Percentiles rank a stretch among this genome's conserved stretches.
These are phyloP conservation scores for Colletotrichum sojae DNA, from an alignment of 2,329 filamentous ascomycete genomes.

Conservation along the genomic window DNA sequence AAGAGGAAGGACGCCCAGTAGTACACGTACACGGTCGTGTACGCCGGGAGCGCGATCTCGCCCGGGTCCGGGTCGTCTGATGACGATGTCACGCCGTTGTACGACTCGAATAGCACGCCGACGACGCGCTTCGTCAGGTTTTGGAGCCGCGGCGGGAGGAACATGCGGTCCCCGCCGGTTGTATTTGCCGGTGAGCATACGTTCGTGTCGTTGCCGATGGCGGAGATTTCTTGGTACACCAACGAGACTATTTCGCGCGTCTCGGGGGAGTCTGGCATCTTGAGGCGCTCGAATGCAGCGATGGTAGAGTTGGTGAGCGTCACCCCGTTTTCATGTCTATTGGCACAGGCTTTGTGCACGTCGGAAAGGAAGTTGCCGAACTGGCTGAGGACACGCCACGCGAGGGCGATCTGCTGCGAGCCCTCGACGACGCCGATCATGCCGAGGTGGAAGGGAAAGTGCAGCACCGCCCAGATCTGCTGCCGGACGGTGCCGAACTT, in stretches of 20 bases:
- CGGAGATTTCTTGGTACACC: conserved; percentile 30
- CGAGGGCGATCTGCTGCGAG: conserved; percentile 58
- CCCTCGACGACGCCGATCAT: conserved; percentile 71
- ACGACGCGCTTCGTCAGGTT: conserved; percentile 19
- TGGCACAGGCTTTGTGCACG: conserved; percentile 21
- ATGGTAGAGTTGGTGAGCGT: conserved; percentile 9
- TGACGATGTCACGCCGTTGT: conserved; percentile 19
- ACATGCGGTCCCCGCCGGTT: conserved; percentile 2
- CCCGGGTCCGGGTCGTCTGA: conserved; percentile 11
- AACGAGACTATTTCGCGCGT: conserved; percentile 6
- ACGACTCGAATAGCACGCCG: conserved; percentile 28
- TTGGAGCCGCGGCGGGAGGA: conserved; percentile 8
- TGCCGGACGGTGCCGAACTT: conserved; percentile 66
- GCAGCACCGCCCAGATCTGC: conserved; percentile 64
- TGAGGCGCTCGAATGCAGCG: conserved; percentile 20
- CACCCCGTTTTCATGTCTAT: conserved; percentile 26
- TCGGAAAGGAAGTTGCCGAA: conserved; percentile 25
- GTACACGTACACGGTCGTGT: conserved; percentile 35
- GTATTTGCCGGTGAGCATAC: conserved; percentile 19
- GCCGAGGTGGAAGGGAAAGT: conserved; percentile 70
- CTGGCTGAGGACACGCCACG: conserved; percentile 33
- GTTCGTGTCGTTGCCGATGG: conserved; percentile 28
- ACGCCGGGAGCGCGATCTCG: conserved; percentile 23
- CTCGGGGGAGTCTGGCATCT: conserved; percentile 29
- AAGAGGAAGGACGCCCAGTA: conserved; percentile 36